These are phyloP conservation scores for Gyromitra esculenta DNA, from an alignment of 2,329 filamentous ascomycete genomes.

Conservation along the genomic window DNA sequence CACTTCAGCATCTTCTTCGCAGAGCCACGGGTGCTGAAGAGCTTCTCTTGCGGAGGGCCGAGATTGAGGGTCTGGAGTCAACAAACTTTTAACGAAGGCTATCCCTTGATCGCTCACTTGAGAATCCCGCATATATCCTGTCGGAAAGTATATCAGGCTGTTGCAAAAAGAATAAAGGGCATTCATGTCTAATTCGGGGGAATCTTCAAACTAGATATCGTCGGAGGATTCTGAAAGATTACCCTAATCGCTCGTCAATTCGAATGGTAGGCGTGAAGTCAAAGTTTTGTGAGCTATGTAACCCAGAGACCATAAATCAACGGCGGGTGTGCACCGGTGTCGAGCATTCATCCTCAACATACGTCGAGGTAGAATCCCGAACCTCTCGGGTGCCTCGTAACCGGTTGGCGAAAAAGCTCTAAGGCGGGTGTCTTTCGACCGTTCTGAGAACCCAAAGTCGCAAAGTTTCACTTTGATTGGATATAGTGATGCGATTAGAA, in stretches of 20 bases:
- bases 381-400: neutral
- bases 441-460: neutral
- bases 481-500: neutral
- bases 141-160: neutral
- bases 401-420: too few relatives aligned
- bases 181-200: neutral
- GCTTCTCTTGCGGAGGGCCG: neutral
- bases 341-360: neutral
- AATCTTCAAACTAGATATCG: too few relatives aligned
- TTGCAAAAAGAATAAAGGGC: neutral
- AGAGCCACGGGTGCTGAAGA: neutral
- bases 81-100: neutral
- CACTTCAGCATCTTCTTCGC: neutral
- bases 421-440: neutral
- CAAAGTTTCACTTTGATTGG: slow-evolving; percentile 3
- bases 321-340: neutral
- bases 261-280: neutral
- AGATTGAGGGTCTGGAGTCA: neutral
- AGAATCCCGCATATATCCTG: neutral
- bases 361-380: neutral
- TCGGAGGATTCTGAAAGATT: neutral
- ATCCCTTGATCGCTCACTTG: neutral
- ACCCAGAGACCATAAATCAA: slow-evolving; percentile 5
- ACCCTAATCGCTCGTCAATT: too few relatives aligned
- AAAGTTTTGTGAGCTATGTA: neutral